Percentiles rank a stretch among this genome's conserved stretches.
These are phyloP conservation scores for Phytophthora sansomeana DNA, from an alignment of 352 stramenopile genomes.

Conservation along the genomic window DNA sequence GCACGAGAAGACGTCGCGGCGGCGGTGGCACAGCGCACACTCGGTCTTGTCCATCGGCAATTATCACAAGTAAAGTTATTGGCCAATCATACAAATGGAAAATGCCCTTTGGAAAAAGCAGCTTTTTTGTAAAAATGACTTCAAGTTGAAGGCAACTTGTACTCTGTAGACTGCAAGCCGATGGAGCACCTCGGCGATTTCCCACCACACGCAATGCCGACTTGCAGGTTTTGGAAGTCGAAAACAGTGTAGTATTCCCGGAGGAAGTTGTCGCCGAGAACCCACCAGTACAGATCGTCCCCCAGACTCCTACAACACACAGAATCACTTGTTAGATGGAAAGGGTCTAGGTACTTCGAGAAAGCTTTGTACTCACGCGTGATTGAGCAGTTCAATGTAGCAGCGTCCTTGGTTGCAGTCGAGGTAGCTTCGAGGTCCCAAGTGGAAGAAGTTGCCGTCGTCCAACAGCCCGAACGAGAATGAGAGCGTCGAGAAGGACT, in stretches of 20 bases:
- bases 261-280: conserved; percentile 69
- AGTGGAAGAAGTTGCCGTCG: conserved; percentile 49
- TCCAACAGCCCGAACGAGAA: conserved; percentile 44
- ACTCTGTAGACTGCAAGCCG: too few relatives aligned
- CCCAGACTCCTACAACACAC: conserved; percentile 39
- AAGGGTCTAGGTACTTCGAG: too few relatives aligned
- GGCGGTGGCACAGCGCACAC: conserved; percentile 66
- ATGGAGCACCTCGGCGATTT: conserved; percentile 24
- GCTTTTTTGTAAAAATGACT: too few relatives aligned
- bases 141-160: conserved; percentile 8
- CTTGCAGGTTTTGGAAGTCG: conserved; percentile 48
- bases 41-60: conserved; percentile 48
- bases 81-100: conserved; percentile 11
- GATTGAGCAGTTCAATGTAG: conserved; percentile 55
- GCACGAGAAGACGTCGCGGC: conserved; percentile 64
- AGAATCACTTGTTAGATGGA: background rate
- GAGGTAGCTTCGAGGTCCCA: conserved; percentile 52
- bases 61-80: conserved; percentile 15
- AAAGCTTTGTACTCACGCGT: conserved; percentile 41
- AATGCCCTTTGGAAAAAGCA: too few relatives aligned
- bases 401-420: conserved; percentile 43
- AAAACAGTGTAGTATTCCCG: conserved; percentile 74
- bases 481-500: conserved; percentile 56
- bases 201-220: conserved; percentile 58
- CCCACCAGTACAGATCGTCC: conserved; percentile 62